Evolutionary conservation across 805 yeast species (phyloP), one percentile per base, ranked within the genome.

Genomic region (Lipomyces spencermartinsiae): DNA sequence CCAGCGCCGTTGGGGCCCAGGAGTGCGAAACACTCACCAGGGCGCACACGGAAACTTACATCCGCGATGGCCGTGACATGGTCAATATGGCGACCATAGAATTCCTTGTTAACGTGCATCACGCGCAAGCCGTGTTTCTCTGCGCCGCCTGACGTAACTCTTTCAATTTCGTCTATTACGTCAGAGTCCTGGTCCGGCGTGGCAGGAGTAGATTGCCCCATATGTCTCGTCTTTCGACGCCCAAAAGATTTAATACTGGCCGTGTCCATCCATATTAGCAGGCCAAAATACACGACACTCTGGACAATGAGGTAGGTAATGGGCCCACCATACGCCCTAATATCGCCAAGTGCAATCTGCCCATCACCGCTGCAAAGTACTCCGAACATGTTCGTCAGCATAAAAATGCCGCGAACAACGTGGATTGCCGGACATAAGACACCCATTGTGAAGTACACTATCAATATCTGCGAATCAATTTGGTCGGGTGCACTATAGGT

Each of bases 1-100:
- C 80, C 80, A 2, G 80, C 80, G 46, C 80, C 80, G 59, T 77
- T 77, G 10, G 80, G 80, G 0, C 80, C 80, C 35, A 77, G 72
- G 46, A 77, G 71, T 1, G 78, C 80, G 70, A 77, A 77, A 43
- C 76, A 71, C 56, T 77, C 80, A 10, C 74, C 74, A 8, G 68
- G 70, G 33, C 54, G 58, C 29, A 77, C 77, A 7, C 76, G 77
- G 65, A 75, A 77, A 2, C 77, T 68, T 9, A 78, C 76, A 59
- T 77, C 77, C 6, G 75, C 74, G 9, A 76, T 75, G 4, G 73
- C 79, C 14, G 59, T 58, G 56, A 22, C 31, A 9, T 33, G 33
- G 25, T 8, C 33, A 9, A 10, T 29, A 12, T 53, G n/a, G 37
- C 58, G 58, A 14, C 25, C 53, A 16, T 43, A 39, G 59, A 57